Evolutionary conservation across 768 basidiomycete genomes (phyloP).

Genomic region (Cytidiella melzeri): DNA sequence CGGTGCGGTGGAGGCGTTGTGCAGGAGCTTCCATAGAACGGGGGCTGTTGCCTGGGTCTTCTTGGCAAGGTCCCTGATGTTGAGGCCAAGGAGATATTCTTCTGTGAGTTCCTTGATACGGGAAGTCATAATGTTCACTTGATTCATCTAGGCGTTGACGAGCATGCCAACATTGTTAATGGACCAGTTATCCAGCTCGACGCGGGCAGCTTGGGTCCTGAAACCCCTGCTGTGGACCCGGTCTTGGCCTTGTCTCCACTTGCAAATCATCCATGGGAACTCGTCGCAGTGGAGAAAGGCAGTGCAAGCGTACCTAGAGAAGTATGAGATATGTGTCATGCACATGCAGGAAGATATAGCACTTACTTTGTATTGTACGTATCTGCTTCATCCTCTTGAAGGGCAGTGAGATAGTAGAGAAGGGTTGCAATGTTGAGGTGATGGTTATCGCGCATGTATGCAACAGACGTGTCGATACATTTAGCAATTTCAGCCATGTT

Average conservation of each 20-base stretch:
- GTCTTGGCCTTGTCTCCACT: neutral
- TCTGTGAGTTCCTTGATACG: neutral
- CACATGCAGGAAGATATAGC: neutral
- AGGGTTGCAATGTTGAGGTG: neutral
- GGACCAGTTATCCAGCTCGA: neutral
- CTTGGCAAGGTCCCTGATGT: neutral
- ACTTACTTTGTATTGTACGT: neutral
- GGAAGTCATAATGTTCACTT: neutral
- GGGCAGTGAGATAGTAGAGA: neutral
- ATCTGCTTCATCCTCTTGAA: neutral
- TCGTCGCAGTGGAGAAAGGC: conserved; percentile 4
- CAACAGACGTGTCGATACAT: neutral
- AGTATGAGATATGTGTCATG: neutral
- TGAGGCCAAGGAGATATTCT: conserved; percentile 3
- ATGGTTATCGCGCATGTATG: neutral
- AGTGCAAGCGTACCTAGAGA: conserved; percentile 1
- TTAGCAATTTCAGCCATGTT: neutral
- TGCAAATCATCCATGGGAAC: neutral
- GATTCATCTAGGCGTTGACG: conserved; percentile 5
- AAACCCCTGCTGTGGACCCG: conserved; percentile 2
- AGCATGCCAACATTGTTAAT: neutral
- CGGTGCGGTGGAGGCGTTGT: conserved; percentile 5
- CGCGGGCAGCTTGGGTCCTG: neutral
- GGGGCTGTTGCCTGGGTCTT: neutral
- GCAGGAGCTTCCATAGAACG: conserved; percentile 2